Evolutionary conservation across 2,329 filamentous ascomycete species (phyloP).

Genomic region (Hymenoscyphus fraxineus): DNA sequence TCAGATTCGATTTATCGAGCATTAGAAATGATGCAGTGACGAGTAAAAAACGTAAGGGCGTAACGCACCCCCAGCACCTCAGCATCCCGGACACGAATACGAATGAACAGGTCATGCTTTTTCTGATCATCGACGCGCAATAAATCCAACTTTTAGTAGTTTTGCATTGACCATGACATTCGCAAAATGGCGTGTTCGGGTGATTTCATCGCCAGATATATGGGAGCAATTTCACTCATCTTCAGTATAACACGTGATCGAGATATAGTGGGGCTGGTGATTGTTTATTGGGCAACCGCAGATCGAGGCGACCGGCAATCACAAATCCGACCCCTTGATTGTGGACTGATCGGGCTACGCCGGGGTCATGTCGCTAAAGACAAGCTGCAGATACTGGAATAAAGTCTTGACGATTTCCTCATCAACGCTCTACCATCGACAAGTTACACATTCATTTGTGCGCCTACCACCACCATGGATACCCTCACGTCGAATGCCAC

Average conservation of each 20-base stretch:
- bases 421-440: constrained; percentile 4
- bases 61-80: background rate
- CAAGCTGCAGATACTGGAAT: background rate
- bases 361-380: background rate
- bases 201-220: background rate
- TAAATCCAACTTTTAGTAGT: too few relatives aligned
- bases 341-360: too few relatives aligned
- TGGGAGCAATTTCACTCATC: background rate
- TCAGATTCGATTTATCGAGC: too few relatives aligned
- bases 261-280: background rate
- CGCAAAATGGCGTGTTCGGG: background rate
- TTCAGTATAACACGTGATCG: background rate
- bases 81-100: constrained; percentile 1
- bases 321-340: background rate
- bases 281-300: background rate
- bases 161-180: too few relatives aligned
- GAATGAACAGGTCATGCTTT: background rate
- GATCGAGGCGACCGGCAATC: background rate
- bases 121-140: background rate
- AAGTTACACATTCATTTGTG: constrained; percentile 9
- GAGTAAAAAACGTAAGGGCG: background rate
- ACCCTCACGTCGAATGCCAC: constrained; percentile 30
- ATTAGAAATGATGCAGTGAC: background rate
- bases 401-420: background rate
- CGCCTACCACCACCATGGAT: constrained; percentile 22